Evolutionary conservation across 1,284 basidiomycete species (phyloP), one percentile per base, ranked within the genome.

Genomic region (Phellinidium pouzarii): DNA sequence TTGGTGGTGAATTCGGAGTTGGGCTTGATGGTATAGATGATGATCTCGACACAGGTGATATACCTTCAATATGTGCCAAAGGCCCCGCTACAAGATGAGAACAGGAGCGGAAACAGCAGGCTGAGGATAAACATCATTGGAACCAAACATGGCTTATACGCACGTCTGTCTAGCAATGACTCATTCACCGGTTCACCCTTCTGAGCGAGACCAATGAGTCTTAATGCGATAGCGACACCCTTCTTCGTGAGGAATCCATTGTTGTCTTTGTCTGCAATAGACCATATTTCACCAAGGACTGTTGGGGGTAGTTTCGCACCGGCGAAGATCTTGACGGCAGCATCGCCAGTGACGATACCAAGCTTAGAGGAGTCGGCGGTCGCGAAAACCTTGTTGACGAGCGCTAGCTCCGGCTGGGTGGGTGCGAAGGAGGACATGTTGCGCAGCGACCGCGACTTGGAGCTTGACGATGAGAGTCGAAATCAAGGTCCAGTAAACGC

Each of bases 281-380:
- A 79, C 95, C 96, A 99, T 61, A 99, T 87, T 72, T 96, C 89
- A 40, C 94, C 93, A 54, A 99, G 83, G 31, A 80, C 76, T n/a
- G 77, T 71, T 6, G 90, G 82, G 26, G 80, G 70, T 52, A 95
- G 78, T 61, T 87, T 86, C 43, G 91, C 84, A 51, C 89, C 84
- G 55, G 80, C 75, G 62, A 94, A 89, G 52, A 92, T 72, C 63
- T 79, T 81, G 65, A 94, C 83, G 37, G 91, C 92, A 60, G 86
- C 82, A 56, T 91, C 87, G 61, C 91, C 91, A 17, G 87, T 88
- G 63, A 95, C 73, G 56, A 91, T 79, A 20, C 89, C 90, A 49
- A 85, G 75, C 71, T 90, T 85, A 69, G 87, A 77, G 4, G 84
- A 68, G 69, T 91, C 88, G 17, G 76, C 78, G 58, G 79, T 74